These are phyloP conservation scores for Suillus clintonianus DNA, from an alignment of 768 basidiomycete genomes.

Conservation along the genomic window DNA sequence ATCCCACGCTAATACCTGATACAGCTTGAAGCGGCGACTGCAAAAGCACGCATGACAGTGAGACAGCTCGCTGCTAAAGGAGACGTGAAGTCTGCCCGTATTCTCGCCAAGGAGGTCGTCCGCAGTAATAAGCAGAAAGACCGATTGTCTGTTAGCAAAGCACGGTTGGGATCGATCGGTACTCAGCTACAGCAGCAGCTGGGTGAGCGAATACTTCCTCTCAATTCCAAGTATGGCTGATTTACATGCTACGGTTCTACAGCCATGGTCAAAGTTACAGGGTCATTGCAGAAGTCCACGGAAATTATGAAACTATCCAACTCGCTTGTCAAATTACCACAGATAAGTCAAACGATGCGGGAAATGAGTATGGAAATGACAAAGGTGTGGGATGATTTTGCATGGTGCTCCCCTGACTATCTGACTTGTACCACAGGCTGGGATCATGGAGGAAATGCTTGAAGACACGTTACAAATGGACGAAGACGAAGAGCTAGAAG, in stretches of 20 bases:
- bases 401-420: background rate
- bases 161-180: conserved; percentile 85
- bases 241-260: conserved; percentile 3
- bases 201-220: conserved; percentile 51
- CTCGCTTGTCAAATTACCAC: conserved; percentile 85
- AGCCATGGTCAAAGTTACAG: conserved; percentile 98
- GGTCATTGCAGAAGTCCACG: conserved; percentile 95
- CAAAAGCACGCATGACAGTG: conserved; percentile 75
- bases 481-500: conserved; percentile 92
- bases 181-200: conserved; percentile 90
- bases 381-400: conserved; percentile 56
- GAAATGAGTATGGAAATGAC: conserved; percentile 99
- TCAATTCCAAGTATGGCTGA: background rate
- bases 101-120: conserved; percentile 93
- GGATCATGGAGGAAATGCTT: conserved; percentile 98
- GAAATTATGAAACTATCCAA: conserved; percentile 99
- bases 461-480: conserved; percentile 91
- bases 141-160: conserved; percentile 89
- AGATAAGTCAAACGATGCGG: conserved; percentile 90
- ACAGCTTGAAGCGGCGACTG: conserved; percentile 81
- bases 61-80: conserved; percentile 91
- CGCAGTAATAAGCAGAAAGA: conserved; percentile 94
- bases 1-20: conserved; percentile 14
- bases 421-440: conserved; percentile 60
- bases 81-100: conserved; percentile 89